Evolutionary conservation across 2,329 filamentous ascomycete genomes (phyloP).

Genomic region (Gremmenia infestans): DNA sequence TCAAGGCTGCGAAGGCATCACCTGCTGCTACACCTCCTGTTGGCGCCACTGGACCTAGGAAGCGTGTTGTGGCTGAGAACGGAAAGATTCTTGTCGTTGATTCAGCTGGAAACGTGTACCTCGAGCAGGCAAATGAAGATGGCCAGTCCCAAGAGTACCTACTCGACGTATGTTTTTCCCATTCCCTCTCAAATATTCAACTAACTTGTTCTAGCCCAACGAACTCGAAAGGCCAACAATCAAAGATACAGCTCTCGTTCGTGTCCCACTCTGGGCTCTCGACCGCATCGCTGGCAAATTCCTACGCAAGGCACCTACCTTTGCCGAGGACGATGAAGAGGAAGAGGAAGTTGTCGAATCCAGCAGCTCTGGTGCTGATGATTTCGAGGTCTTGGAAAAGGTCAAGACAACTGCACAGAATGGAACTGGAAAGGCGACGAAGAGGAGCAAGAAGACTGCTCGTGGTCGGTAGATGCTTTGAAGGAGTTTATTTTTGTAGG

Average conservation of each 20-base stretch:
- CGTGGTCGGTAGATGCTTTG: constrained; percentile 13
- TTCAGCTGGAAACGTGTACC: constrained; percentile 82
- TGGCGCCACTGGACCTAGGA: constrained; percentile 70
- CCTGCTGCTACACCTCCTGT: constrained; percentile 35
- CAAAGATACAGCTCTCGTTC: constrained; percentile 75
- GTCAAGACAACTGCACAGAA: constrained; percentile 28
- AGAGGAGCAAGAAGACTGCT: constrained; percentile 26
- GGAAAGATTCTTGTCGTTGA: constrained; percentile 94
- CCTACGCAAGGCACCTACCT: constrained; percentile 35
- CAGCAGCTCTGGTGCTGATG: constrained; percentile 54
- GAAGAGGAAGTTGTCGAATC: constrained; percentile 44
- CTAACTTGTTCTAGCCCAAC: constrained; percentile 52
- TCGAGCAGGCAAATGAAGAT: constrained; percentile 89
- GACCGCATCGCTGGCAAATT: constrained; percentile 48
- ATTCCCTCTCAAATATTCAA: constrained; percentile 11
- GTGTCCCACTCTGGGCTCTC: constrained; percentile 72
- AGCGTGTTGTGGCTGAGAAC: constrained; percentile 87
- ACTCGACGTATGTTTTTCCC: constrained; percentile 65
- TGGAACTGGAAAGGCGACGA: constrained; percentile 23
- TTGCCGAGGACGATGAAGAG: constrained; percentile 35
- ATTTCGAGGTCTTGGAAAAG: constrained; percentile 61
- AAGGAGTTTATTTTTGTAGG: constrained; percentile 1
- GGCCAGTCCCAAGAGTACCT: constrained; percentile 78
- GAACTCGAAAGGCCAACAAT: constrained; percentile 75
- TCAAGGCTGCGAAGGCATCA: constrained; percentile 43